Evolutionary conservation across 805 yeast genomes (phyloP).

Genomic region (Starmerella potacharoeniae): DNA sequence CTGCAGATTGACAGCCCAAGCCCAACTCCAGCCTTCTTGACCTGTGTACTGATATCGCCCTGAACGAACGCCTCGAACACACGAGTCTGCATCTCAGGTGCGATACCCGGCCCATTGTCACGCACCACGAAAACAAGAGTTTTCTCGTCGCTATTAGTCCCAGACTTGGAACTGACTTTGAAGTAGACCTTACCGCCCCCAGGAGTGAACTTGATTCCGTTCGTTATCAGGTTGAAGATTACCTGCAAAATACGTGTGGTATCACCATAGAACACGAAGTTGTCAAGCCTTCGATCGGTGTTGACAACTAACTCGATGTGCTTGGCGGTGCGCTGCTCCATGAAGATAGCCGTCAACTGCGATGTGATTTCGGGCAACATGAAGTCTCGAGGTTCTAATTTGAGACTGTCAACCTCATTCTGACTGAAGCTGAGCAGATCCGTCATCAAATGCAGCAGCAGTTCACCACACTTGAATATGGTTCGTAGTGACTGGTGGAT

Average conservation of each 20-base stretch:
- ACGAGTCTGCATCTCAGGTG: conserved; percentile 62
- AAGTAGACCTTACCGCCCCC: conserved; percentile 72
- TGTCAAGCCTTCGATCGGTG: conserved; percentile 31
- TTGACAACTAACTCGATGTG: conserved; percentile 52
- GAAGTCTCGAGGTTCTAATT: conserved; percentile 73
- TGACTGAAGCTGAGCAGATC: conserved; percentile 87
- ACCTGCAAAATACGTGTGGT: conserved; percentile 83
- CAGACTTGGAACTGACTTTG: conserved; percentile 14
- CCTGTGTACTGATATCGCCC: conserved; percentile 86
- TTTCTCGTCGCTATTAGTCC: not conserved
- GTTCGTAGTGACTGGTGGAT: conserved; percentile 67
- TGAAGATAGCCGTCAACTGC: conserved; percentile 77
- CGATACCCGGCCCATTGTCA: conserved; percentile 94
- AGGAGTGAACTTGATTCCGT: conserved; percentile 86
- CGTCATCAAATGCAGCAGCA: conserved; percentile 75
- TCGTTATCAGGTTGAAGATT: conserved; percentile 83
- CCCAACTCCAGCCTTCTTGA: conserved; percentile 94
- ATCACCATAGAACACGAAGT: conserved; percentile 68
- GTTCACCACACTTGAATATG: conserved; percentile 84
- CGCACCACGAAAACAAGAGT: conserved; percentile 52
- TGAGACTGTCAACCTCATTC: conserved; percentile 73
- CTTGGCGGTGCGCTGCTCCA: conserved; percentile 44
- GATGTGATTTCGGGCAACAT: conserved; percentile 67
- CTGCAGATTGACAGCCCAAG: conserved; percentile 81
- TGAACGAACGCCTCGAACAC: conserved; percentile 95